Conservation (phyloP, 495 filamentous ascomycete species). For the Evansstolkia leycettana region DNA sequence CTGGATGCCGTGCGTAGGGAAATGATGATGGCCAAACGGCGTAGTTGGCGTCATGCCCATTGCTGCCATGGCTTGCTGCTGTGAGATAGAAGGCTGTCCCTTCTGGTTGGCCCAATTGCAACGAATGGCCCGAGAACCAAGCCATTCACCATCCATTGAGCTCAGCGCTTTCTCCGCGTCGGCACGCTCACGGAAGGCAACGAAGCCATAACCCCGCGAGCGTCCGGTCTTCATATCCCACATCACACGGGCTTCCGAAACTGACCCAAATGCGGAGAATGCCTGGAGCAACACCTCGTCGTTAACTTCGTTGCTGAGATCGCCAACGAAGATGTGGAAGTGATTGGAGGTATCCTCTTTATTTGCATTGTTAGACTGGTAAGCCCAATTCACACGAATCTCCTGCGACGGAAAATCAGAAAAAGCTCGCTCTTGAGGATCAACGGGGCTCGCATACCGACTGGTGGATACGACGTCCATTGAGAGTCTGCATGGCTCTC, state of each 20-base stretch:
- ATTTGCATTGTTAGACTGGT: slow-evolving; percentile 86
- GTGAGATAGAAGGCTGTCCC: slow-evolving; percentile 93
- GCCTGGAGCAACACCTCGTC: slow-evolving; percentile 91
- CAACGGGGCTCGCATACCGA: slow-evolving; percentile 46
- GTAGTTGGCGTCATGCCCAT: slow-evolving; percentile 99
- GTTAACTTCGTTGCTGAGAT: slow-evolving; percentile 97
- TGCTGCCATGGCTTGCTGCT: slow-evolving; percentile 91
- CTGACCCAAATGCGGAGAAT: slow-evolving; percentile 90
- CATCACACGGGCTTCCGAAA: slow-evolving; percentile 99
- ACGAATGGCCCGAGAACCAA: slow-evolving; percentile 93
- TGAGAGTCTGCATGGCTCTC: slow-evolving; percentile 92
- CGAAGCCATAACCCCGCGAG: slow-evolving; percentile 94
- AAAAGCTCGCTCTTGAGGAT: slow-evolving; percentile 2
- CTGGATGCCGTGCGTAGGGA: slow-evolving; percentile 91
- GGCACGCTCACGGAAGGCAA: slow-evolving; percentile 87
- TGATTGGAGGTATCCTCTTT: slow-evolving; percentile 98
- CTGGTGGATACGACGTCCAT: slow-evolving; percentile 90
- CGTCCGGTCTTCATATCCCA: slow-evolving; percentile 99
- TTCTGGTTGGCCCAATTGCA: slow-evolving; percentile 99
- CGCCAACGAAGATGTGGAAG: slow-evolving; percentile 98
- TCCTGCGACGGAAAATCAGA: slow-evolving; percentile 47
- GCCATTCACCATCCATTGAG: slow-evolving; percentile 99
- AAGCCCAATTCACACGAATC: slow-evolving; percentile 99
- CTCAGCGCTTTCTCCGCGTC: slow-evolving; percentile 95
- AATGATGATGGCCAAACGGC: slow-evolving; percentile 93